A percentile compares a stretch with the other conserved stretches of the same genome.
These are phyloP conservation scores for Marasmius tenuissimus DNA, from an alignment of 1,284 basidiomycete species.

Conservation along the genomic window DNA sequence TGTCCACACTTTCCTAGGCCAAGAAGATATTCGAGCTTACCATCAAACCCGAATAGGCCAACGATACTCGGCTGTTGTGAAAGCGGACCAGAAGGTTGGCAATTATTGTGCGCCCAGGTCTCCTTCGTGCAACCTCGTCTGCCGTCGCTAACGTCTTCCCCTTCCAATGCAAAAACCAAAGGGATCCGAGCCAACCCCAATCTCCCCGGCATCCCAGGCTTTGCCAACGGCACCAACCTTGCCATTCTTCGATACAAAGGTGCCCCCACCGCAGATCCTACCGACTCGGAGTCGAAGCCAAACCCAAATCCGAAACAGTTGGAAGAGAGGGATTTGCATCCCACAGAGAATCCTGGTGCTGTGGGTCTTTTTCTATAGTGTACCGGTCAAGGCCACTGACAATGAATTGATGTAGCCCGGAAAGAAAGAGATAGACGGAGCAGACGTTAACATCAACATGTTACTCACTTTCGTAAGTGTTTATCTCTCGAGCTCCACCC, in stretches of 20 bases:
- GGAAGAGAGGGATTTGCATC: slow-evolving; percentile 30
- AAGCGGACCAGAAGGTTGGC: slow-evolving; percentile 35
- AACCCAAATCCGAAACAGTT: slow-evolving; percentile 19
- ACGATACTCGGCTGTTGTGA: slow-evolving; percentile 14
- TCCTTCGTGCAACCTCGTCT: too few relatives aligned
- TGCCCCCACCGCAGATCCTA: slow-evolving; percentile 8
- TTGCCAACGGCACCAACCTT: slow-evolving; percentile 26
- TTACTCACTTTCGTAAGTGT: slow-evolving; percentile 22
- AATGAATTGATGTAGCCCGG: slow-evolving; percentile 24
- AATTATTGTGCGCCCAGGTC: slow-evolving; percentile 31
- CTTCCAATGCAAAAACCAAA: too few relatives aligned
- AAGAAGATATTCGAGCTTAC: too few relatives aligned
- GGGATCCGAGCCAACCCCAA: slow-evolving; percentile 25
- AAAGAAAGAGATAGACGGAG: slow-evolving; percentile 29
- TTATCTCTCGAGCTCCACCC: slow-evolving; percentile 1
- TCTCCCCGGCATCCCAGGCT: slow-evolving; percentile 8
- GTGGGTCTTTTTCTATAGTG: neutral
- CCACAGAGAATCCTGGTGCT: slow-evolving; percentile 22
- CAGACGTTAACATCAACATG: slow-evolving; percentile 33
- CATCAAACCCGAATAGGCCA: neutral
- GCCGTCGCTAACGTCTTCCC: too few relatives aligned
- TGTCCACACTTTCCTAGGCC: too few relatives aligned
- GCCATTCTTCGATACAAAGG: slow-evolving; percentile 37
- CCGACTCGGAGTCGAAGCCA: neutral
- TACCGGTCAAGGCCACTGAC: neutral